Evolutionary conservation across 2,329 filamentous ascomycete species (phyloP).

Genomic region (Thielaviopsis ethacetica): DNA sequence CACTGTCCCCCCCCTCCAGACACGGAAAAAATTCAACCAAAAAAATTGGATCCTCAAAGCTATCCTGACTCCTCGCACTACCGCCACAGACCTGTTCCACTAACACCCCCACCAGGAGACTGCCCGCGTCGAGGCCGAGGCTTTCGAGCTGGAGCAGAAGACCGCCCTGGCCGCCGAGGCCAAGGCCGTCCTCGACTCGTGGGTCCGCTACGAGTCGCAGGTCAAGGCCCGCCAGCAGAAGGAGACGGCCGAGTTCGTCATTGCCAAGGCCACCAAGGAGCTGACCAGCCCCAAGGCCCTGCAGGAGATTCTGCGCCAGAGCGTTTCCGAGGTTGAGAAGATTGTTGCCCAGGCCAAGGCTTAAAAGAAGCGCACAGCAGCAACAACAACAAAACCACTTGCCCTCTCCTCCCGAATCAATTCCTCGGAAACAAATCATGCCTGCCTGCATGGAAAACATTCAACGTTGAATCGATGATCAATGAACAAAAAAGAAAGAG

Average conservation of each 20-base stretch:
- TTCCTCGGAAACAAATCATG: background rate
- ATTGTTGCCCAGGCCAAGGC: conserved; percentile 17
- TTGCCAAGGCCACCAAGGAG: conserved; percentile 97
- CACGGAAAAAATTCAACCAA: too few relatives aligned
- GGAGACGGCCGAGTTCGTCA: conserved; percentile 83
- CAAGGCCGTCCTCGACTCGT: conserved; percentile 90
- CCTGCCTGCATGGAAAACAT: background rate
- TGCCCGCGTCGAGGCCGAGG: conserved; percentile 85
- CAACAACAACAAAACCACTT: background rate
- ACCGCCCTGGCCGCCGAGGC: conserved; percentile 84
- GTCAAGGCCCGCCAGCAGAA: conserved; percentile 98
- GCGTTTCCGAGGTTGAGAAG: conserved; percentile 93
- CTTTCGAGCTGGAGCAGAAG: conserved; percentile 93
- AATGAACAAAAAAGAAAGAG: background rate
- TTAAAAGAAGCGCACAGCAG: background rate
- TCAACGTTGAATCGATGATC: background rate
- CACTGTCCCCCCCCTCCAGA: too few relatives aligned
- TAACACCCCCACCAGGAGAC: conserved; percentile 53
- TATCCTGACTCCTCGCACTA: background rate
- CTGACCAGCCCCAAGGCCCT: conserved; percentile 94
- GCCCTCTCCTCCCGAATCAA: background rate
- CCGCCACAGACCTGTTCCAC: background rate
- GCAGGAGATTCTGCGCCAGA: conserved; percentile 96
- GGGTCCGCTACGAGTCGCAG: conserved; percentile 96
- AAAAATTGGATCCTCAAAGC: background rate